Percentiles rank a stretch among this genome's conserved stretches.
These are phyloP conservation scores for Saccharum hybrid DNA, from an alignment of 202 grass and related monocot species.

Conservation along the genomic window DNA sequence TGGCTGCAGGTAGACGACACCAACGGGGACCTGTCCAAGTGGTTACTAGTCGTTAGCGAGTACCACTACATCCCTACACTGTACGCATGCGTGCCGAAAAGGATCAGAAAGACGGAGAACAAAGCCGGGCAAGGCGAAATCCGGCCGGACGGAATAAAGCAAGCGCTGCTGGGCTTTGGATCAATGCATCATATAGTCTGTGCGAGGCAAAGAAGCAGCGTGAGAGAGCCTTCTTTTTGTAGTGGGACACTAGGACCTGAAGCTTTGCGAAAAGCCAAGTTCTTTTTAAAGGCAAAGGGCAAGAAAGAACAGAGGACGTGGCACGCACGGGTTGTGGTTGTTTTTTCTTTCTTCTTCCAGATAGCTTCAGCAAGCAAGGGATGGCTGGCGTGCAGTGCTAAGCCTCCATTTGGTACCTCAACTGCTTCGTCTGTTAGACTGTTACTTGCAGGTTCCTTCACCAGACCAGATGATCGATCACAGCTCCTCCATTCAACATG, in stretches of 20 bases:
- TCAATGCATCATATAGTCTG: not conserved
- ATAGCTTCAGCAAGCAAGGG: not conserved
- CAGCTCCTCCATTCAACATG: not conserved
- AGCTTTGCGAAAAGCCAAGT: conserved; percentile 44
- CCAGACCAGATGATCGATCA: not conserved
- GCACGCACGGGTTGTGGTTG: not conserved
- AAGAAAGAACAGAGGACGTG: conserved; percentile 11
- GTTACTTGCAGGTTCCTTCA: conserved; percentile 28
- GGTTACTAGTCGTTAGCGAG: conserved; percentile 16
- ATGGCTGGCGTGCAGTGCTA: not conserved
- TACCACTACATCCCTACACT: not conserved
- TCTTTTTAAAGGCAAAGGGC: not conserved
- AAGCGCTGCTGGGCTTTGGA: conserved; percentile 34
- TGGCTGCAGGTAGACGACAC: conserved; percentile 26
- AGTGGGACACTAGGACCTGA: conserved; percentile 31
- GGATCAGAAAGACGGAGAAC: not conserved
- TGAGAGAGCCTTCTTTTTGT: not conserved
- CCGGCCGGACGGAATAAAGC: conserved; percentile 21
- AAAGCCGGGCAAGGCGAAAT: not conserved
- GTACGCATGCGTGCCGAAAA: conserved; percentile 8
- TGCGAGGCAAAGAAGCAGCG: not conserved
- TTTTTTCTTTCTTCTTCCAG: not conserved
- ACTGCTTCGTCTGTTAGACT: not conserved
- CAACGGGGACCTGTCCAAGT: not conserved
- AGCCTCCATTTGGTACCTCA: conserved; percentile 31